phyloP scores from a whole-genome alignment of 495 filamentous ascomycete species.

The Wilcoxina mikolae region DNA sequence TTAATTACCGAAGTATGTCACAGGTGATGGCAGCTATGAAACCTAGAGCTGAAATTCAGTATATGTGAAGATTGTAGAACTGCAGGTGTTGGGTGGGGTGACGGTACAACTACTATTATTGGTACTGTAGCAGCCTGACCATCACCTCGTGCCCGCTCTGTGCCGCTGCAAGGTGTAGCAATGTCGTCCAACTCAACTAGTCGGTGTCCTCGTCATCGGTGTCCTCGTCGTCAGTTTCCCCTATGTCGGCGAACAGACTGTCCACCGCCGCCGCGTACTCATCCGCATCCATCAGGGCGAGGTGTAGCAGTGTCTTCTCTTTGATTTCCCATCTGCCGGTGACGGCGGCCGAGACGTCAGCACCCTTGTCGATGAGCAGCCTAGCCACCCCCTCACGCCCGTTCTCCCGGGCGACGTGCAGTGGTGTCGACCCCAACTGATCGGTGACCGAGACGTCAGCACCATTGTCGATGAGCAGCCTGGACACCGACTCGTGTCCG shows the following conservation, averaged over 20 bases:
- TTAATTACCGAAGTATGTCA: too few species aligned
- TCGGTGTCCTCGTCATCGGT: neutral
- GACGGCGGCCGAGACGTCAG: neutral
- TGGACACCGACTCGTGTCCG: constrained; percentile 37
- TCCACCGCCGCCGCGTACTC: neutral
- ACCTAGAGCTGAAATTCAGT: too few species aligned
- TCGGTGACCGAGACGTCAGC: neutral
- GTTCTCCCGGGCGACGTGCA: neutral
- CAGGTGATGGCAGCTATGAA: too few species aligned
- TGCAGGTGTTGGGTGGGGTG: too few species aligned
- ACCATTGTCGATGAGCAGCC: constrained; percentile 33
- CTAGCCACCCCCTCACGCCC: too few species aligned
- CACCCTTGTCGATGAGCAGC: too few species aligned
- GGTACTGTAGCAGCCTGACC: neutral
- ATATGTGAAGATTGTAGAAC: too few species aligned
- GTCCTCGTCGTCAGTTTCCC: neutral
- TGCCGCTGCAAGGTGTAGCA: neutral
- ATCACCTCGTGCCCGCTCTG: neutral
- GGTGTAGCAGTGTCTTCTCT: neutral
- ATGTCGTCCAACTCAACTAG: neutral
- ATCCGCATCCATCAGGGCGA: neutral
- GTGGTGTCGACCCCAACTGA: neutral
- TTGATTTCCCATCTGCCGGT: neutral
- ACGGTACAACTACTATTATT: too few species aligned
- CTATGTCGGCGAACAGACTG: too few species aligned